Conservation (phyloP, 106 monocot genomes). For the Dactylorhiza incarnata region DNA sequence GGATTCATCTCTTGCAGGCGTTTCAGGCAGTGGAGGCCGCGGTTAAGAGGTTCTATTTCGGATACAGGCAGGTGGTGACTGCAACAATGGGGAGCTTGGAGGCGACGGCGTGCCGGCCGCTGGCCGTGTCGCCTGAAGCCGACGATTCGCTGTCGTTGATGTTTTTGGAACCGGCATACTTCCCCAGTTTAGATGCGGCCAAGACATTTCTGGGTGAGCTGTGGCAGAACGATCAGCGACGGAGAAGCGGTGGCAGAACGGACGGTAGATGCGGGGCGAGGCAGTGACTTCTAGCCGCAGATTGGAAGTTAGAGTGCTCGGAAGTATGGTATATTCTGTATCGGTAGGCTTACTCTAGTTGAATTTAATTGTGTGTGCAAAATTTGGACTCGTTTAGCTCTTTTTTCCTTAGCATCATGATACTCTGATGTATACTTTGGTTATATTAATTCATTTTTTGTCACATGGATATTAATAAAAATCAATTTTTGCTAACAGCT, state of each 20-base stretch:
- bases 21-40: slow-evolving; percentile 70
- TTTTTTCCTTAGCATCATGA: no score
- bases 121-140: slow-evolving; percentile 16
- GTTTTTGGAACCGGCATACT: slow-evolving; percentile 76
- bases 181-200: slow-evolving; percentile 80
- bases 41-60: slow-evolving; percentile 75
- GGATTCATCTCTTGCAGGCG: slow-evolving; percentile 66
- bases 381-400: no score
- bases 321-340: no score
- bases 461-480: no score
- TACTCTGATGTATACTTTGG: no score
- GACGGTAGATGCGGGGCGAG: slow-evolving; percentile 6
- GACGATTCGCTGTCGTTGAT: slow-evolving; percentile 41
- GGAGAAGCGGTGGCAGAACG: not conserved
- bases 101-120: slow-evolving; percentile 16
- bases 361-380: no score
- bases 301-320: no score
- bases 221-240: slow-evolving; percentile 31
- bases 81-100: slow-evolving; percentile 72
- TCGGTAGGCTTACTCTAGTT: no score
- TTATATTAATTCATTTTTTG: no score
- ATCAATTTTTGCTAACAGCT: no score
- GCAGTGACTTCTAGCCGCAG: no score
- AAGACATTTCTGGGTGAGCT: slow-evolving; percentile 75
- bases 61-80: slow-evolving; percentile 49